These are phyloP conservation scores for Mycosarcoma mackinlayi DNA, from an alignment of 1,284 basidiomycete species.

Conservation along the genomic window DNA sequence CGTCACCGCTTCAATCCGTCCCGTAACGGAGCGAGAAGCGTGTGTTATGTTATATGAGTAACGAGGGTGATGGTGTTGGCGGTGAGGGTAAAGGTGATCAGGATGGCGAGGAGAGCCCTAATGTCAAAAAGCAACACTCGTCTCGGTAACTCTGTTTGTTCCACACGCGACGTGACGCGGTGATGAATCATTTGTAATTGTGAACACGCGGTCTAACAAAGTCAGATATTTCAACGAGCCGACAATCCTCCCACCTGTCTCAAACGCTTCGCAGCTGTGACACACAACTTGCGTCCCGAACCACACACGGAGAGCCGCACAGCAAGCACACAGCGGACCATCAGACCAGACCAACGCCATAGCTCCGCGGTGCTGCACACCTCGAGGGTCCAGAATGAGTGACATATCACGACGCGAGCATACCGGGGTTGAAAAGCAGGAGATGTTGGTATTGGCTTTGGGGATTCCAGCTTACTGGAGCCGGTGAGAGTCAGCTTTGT, in stretches of 20 bases:
- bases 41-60: no score
- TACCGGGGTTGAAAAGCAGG: not conserved
- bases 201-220: not conserved
- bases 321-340: no score
- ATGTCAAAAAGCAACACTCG: slow-evolving; percentile 10
- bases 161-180: slow-evolving; percentile 30
- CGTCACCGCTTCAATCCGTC: no score
- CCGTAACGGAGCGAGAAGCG: no score
- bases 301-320: no score
- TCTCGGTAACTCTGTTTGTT: slow-evolving; percentile 4
- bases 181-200: not conserved
- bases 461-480: slow-evolving; percentile 13
- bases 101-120: not conserved
- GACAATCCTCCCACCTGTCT: no score
- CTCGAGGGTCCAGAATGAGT: no score
- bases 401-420: slow-evolving; percentile 5
- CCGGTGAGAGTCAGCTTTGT: slow-evolving; percentile 12
- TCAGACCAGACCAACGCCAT: no score
- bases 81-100: slow-evolving; percentile 5
- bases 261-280: no score
- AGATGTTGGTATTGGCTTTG: slow-evolving; percentile 22
- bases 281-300: no score
- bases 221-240: not conserved
- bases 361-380: no score
- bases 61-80: slow-evolving; percentile 1